Evolutionary conservation across 257 asterid species (phyloP), one percentile per base, ranked within the genome.

Genomic region (Orobanche coerulescens): DNA sequence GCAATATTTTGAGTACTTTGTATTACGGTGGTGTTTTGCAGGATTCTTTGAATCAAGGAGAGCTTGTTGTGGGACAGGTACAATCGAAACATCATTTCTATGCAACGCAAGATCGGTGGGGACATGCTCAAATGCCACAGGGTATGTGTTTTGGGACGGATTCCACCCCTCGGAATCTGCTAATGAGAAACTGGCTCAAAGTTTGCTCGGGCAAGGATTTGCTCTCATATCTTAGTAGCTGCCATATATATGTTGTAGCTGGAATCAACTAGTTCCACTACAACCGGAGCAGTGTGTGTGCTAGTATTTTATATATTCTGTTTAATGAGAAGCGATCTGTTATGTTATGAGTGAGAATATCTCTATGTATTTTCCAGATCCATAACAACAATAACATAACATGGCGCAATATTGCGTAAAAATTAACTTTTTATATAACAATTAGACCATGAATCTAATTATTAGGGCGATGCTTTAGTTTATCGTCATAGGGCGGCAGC

Each of bases 31-130:
- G 36, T 22, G 2, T 51, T 22, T 51, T 23, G 58, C 78, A 86
- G 94, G 94, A 69, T 86, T 89, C 39, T 84, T 81, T 28, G 94
- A 84, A 72, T 62, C 92, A 19, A 82, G 95, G 61, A 89, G 71
- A 74, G 95, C 78, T 46, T 89, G 95, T 51, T 82, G 95, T 30
- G 94, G 97, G 51, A 86, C 89, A 2, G 94, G 94, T 6, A 82
- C 71, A 1, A 23, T 84, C 1, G 94, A 89, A 37, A 86, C 94
- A 1, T 74, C 94, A 10, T 75, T 64, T 59, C 80, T 89, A 3
- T 89, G 95, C 75, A 86, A 84, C 57, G 73, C 68, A 24, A 70
- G 82, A 44, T 80, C 95, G 9, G 4, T 82, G 0, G 95, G 95
- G 62, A 89, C 95, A 64, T 89, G 97, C 73, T 74, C 83, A 58